Percentiles rank a stretch among this genome's conserved stretches.
phyloP scores from a whole-genome alignment of 2,329 filamentous ascomycete species.

The Xylariaceae sp. region DNA sequence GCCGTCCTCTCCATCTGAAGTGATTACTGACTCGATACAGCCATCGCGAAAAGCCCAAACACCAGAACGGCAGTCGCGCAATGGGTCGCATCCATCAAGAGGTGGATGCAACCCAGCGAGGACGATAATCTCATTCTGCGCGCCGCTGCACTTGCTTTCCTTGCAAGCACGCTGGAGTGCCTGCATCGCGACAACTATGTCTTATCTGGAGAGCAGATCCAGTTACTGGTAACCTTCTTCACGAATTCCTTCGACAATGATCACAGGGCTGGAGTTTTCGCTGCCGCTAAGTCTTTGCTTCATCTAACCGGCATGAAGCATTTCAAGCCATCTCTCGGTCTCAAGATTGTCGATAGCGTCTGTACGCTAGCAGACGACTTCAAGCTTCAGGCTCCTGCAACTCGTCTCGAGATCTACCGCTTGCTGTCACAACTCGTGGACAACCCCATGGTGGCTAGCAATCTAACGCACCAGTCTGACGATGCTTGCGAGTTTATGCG shows the following conservation, averaged over 20 bases:
- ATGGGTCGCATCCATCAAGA: conserved; percentile 55
- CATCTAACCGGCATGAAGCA: conserved; percentile 48
- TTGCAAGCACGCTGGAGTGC: conserved; percentile 52
- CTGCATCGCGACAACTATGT: conserved; percentile 39
- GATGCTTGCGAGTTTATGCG: conserved; percentile 45
- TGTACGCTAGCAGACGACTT: conserved; percentile 57
- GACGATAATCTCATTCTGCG: conserved; percentile 49
- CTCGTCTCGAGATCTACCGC: conserved; percentile 51
- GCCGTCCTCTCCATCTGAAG: background rate
- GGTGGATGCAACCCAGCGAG: conserved; percentile 48
- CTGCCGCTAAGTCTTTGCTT: conserved; percentile 52
- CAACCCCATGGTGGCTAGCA: conserved; percentile 41
- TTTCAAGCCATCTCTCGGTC: conserved; percentile 48
- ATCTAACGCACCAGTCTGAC: conserved; percentile 46
- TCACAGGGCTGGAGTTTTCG: conserved; percentile 56
- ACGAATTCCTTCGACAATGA: conserved; percentile 58
- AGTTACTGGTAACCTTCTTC: conserved; percentile 53
- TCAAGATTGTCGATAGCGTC: conserved; percentile 49
- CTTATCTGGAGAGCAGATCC: conserved; percentile 51
- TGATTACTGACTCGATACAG: conserved; percentile 28
- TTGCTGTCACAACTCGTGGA: conserved; percentile 45
- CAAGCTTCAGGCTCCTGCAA: conserved; percentile 49
- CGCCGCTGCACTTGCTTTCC: conserved; percentile 56
- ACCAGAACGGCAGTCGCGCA: conserved; percentile 48
- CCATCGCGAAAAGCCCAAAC: conserved; percentile 43